Conservation (phyloP, 2,329 filamentous ascomycete species). For the Delphinella strobiligena region DNA sequence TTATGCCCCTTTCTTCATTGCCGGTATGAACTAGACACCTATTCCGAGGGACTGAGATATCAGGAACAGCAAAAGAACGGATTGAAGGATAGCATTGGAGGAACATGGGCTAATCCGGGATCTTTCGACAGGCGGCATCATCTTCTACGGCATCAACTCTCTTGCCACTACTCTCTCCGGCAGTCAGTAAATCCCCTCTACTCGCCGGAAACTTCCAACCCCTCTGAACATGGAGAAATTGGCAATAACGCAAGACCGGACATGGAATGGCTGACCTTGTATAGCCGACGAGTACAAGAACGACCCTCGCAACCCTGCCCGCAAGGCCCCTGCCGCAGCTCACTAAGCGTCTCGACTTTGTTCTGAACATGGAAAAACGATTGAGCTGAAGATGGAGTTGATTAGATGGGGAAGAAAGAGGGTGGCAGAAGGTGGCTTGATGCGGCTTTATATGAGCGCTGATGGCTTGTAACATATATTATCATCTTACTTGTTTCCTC, state of each 20-base stretch:
- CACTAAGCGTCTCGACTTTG: conserved; percentile 35
- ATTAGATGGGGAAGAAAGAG: background rate
- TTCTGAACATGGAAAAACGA: background rate
- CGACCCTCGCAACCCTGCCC: conserved; percentile 71
- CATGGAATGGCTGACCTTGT: background rate
- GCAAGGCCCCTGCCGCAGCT: background rate
- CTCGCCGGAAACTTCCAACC: background rate
- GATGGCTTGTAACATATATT: background rate
- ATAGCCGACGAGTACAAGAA: conserved; percentile 91
- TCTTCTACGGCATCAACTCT: conserved; percentile 86
- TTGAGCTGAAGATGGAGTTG: background rate
- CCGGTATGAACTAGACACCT: conserved; percentile 6
- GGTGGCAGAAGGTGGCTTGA: background rate
- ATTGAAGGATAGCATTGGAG: no score
- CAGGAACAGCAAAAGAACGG: background rate
- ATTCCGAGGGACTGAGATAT: background rate
- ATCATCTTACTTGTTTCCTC: background rate
- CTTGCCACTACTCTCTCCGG: conserved; percentile 64
- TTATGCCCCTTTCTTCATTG: conserved; percentile 12
- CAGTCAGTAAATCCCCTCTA: conserved; percentile 49
- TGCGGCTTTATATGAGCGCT: background rate
- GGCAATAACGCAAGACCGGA: background rate
- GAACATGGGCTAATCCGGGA: no score
- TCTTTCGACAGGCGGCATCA: conserved; percentile 72
- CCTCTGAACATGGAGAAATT: background rate